These are phyloP conservation scores for Dovyalis caffra DNA, from an alignment of 345 rosid species.

Conservation along the genomic window DNA sequence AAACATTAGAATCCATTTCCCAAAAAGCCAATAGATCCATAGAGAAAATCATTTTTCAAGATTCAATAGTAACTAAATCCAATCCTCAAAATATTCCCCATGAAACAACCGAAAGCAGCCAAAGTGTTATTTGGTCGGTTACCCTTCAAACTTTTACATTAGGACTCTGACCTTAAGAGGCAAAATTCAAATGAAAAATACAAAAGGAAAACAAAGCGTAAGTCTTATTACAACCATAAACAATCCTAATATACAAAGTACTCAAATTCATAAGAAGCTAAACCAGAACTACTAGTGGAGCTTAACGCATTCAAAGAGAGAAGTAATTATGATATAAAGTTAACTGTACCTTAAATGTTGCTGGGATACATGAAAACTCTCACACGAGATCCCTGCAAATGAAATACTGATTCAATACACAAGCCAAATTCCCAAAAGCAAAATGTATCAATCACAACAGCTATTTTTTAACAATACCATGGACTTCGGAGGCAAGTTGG, in stretches of 20 bases:
- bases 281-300: background rate
- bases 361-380: conserved; percentile 97
- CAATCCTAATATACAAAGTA: too few relatives aligned
- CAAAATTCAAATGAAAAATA: background rate
- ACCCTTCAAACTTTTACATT: background rate
- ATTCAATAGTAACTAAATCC: background rate
- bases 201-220: too few relatives aligned
- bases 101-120: background rate
- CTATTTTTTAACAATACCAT: conserved; percentile 44
- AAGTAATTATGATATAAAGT: background rate
- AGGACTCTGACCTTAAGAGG: background rate
- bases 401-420: background rate
- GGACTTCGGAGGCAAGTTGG: conserved; percentile 83
- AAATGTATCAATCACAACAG: background rate
- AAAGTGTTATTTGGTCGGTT: background rate
- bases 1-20: background rate
- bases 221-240: too few relatives aligned
- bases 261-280: background rate
- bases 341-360: conserved; percentile 65
- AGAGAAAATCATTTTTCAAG: background rate
- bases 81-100: background rate
- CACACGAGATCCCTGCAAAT: conserved; percentile 67
- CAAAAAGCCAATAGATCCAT: background rate
- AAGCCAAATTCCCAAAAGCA: background rate
- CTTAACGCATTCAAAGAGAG: background rate